These are phyloP conservation scores for Cryptomeria japonica DNA, from an alignment of 75 land plant genomes.

Conservation along the genomic window DNA sequence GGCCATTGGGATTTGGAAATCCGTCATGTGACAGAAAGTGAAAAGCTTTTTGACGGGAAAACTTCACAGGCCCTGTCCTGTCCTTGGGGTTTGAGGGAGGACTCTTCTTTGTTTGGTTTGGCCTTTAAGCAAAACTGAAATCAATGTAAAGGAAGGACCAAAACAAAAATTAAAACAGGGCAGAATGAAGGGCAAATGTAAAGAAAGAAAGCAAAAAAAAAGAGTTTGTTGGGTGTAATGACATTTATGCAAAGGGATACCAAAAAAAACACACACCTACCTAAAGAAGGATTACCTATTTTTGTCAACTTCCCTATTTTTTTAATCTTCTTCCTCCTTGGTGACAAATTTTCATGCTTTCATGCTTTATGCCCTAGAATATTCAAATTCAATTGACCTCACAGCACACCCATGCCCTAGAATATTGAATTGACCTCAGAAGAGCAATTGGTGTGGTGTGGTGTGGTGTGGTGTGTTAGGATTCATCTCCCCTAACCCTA, in stretches of 20 bases:
- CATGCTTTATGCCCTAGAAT: neutral
- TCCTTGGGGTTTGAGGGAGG: slow-evolving; percentile 1
- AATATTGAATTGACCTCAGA: no score
- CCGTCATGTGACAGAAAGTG: slow-evolving; percentile 1
- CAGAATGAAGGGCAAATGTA: no score
- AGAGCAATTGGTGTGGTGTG: no score
- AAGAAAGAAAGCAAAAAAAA: neutral
- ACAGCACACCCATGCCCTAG: neutral
- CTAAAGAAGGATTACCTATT: neutral
- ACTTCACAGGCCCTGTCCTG: neutral
- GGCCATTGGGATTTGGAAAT: slow-evolving; percentile 8
- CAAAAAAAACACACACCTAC: neutral
- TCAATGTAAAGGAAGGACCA: neutral
- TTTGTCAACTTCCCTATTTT: neutral
- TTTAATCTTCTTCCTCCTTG: neutral
- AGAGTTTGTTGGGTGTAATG: neutral
- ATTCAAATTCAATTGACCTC: no score
- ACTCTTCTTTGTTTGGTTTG: neutral
- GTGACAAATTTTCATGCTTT: neutral
- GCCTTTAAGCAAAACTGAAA: neutral
- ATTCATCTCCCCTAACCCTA: no score
- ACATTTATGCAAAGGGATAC: no score
- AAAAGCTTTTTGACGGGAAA: neutral
- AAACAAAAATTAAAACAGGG: neutral
- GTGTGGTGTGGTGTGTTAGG: no score